A percentile compares a stretch with the other conserved stretches of the same genome.
Evolutionary conservation across 2,329 filamentous ascomycete genomes (phyloP).

Genomic region (Daldinia sp.): DNA sequence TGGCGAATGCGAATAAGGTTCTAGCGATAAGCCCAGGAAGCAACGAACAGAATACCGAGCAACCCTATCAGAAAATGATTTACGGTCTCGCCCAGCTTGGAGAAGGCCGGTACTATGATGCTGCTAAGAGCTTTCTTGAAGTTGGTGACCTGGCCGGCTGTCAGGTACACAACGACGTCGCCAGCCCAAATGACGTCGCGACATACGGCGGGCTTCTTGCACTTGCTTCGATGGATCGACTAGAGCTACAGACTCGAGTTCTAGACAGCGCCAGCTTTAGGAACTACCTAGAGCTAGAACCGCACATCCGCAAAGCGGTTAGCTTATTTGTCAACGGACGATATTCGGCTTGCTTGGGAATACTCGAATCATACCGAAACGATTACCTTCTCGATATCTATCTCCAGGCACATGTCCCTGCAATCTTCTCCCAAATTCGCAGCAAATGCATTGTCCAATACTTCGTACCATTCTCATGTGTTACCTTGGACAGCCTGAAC

Average conservation of each 20-base stretch:
- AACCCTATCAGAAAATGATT: constrained; percentile 66
- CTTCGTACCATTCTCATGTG: constrained; percentile 88
- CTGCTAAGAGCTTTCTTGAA: constrained; percentile 77
- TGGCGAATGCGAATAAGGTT: constrained; percentile 73
- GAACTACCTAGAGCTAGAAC: constrained; percentile 89
- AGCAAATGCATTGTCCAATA: constrained; percentile 95
- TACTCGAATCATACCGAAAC: constrained; percentile 81
- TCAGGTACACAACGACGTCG: constrained; percentile 74
- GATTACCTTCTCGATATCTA: constrained; percentile 95
- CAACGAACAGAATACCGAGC: constrained; percentile 61
- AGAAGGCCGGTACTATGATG: constrained; percentile 65
- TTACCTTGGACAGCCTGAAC: constrained; percentile 83
- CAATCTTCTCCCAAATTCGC: constrained; percentile 80
- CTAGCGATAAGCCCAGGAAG: constrained; percentile 59
- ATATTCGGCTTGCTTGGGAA: constrained; percentile 85
- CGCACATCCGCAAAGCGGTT: constrained; percentile 92
- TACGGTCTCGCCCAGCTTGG: constrained; percentile 64
- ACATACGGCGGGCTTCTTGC: constrained; percentile 92
- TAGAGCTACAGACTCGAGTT: constrained; percentile 78
- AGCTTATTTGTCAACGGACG: constrained; percentile 89
- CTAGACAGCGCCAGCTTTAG: constrained; percentile 86
- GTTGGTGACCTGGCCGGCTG: constrained; percentile 65
- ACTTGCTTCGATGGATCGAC: constrained; percentile 87
- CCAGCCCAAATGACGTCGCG: constrained; percentile 88
- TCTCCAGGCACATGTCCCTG: constrained; percentile 77